Percentiles rank a stretch among this genome's conserved stretches.
Evolutionary conservation across 495 filamentous ascomycete species (phyloP).

Genomic region (Penicillium cinerascens): DNA sequence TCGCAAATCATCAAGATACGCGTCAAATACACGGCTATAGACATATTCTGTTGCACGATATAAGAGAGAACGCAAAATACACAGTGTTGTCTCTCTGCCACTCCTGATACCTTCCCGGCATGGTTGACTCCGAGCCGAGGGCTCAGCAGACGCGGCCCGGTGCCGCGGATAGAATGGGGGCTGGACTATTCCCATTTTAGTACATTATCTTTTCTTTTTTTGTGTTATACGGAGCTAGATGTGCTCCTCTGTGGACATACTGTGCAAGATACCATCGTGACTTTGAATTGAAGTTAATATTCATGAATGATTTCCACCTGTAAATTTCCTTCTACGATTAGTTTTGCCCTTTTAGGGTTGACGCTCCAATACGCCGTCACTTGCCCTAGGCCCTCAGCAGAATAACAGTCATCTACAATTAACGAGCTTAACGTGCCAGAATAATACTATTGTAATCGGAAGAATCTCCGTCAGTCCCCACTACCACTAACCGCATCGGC

Average conservation of each 20-base stretch:
- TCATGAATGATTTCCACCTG: too few relatives aligned
- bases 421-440: too few relatives aligned
- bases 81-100: neutral
- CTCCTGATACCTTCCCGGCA: too few relatives aligned
- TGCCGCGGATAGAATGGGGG: neutral
- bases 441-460: too few relatives aligned
- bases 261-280: conserved; percentile 16
- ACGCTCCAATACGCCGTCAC: too few relatives aligned
- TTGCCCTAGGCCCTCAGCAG: too few relatives aligned
- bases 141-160: conserved; percentile 4
- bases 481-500: too few relatives aligned
- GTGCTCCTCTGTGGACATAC: conserved; percentile 5
- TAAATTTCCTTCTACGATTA: too few relatives aligned
- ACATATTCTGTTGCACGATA: neutral
- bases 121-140: too few relatives aligned
- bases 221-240: neutral
- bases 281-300: conserved; percentile 1
- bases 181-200: neutral
- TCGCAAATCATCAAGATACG: neutral
- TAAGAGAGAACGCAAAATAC: neutral
- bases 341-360: too few relatives aligned
- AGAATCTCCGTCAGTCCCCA: too few relatives aligned
- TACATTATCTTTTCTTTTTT: neutral
- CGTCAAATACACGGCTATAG: neutral
- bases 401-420: too few relatives aligned